phyloP scores from a whole-genome alignment of 176 grass and related monocot species.

The Tillandsia fasciculata region DNA sequence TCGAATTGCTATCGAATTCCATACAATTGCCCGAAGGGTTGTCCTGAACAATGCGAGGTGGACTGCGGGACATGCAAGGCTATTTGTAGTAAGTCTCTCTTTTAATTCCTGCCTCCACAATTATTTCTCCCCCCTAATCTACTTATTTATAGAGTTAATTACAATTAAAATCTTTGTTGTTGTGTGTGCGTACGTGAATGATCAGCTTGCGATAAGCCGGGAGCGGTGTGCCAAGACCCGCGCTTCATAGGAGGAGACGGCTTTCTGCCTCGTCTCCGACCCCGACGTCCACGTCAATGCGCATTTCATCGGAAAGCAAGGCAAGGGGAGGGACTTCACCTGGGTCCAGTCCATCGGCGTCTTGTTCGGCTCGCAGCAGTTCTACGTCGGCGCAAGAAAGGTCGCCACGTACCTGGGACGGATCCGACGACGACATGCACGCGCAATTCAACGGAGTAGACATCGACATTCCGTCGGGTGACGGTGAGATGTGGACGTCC shows the following conservation, averaged over 20 bases:
- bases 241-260: constrained; percentile 3
- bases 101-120: not conserved
- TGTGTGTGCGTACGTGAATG: no score
- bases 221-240: not conserved
- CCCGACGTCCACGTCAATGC: not conserved
- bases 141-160: not conserved
- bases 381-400: not conserved
- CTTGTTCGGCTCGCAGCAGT: not conserved
- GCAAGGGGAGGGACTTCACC: constrained; percentile 6
- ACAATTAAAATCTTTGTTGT: no score
- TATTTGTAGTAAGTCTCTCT: not conserved
- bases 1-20: no score
- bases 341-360: constrained; percentile 4
- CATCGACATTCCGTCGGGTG: not conserved
- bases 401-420: not conserved
- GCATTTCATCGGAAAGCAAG: not conserved
- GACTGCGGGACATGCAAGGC: constrained; percentile 6
- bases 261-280: not conserved
- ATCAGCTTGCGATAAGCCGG: not conserved
- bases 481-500: not conserved
- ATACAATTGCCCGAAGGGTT: not conserved
- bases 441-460: not conserved
- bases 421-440: not conserved
- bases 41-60: not conserved
- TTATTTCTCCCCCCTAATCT: not conserved